Evolutionary conservation across 345 rosid genomes (phyloP).

Genomic region (Bruguiera sexangula): DNA sequence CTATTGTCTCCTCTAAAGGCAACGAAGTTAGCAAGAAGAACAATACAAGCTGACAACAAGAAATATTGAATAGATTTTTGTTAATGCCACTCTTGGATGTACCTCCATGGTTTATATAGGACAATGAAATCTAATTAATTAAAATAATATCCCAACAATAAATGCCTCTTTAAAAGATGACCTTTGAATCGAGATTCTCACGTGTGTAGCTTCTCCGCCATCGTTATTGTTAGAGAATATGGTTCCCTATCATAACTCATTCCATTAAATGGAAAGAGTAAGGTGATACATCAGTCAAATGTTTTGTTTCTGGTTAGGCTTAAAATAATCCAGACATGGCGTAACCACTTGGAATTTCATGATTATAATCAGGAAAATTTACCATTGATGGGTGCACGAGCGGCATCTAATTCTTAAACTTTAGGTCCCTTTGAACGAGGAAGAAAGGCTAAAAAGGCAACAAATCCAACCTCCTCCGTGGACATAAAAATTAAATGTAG

Average conservation of each 20-base stretch:
- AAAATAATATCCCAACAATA: conserved; percentile 5
- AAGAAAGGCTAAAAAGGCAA: conserved; percentile 18
- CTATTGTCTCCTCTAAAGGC: no score
- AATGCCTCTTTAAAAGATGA: conserved; percentile 18
- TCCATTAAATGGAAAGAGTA: background rate
- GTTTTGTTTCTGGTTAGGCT: background rate
- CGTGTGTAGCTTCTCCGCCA: conserved; percentile 32
- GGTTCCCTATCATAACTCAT: conserved; percentile 30
- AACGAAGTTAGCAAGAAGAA: background rate
- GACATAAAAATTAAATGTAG: no score
- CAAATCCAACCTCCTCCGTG: no score
- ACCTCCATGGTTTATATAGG: conserved; percentile 25
- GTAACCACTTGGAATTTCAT: background rate
- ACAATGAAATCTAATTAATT: background rate
- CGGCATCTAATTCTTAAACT: conserved; percentile 22
- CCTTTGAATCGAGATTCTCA: conserved; percentile 29
- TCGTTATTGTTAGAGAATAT: conserved; percentile 35
- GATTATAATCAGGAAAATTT: background rate
- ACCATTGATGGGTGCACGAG: conserved; percentile 11
- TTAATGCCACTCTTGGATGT: conserved; percentile 8
- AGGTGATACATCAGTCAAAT: conserved; percentile 11
- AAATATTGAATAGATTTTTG: background rate
- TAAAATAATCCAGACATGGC: background rate
- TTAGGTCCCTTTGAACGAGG: conserved; percentile 34
- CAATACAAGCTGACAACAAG: background rate